Conservation (phyloP, 805 yeast genomes). For the Candida sithepensis region DNA sequence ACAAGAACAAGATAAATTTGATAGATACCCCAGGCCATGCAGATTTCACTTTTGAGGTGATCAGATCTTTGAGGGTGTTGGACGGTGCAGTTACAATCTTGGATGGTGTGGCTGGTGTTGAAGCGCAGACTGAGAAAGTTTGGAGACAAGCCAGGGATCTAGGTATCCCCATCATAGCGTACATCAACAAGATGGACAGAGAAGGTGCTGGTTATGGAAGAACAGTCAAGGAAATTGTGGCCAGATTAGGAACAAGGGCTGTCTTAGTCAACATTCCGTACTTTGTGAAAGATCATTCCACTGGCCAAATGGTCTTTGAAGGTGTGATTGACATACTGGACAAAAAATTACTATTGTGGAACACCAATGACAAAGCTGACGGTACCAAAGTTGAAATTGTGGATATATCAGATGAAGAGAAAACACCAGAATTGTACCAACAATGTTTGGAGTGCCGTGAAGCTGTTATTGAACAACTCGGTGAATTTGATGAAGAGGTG, state of each 20-base stretch:
- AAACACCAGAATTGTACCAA: conserved; percentile 35
- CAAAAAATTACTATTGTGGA: conserved; percentile 56
- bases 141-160: conserved; percentile 80
- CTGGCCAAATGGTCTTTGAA: conserved; percentile 41
- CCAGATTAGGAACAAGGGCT: conserved; percentile 70
- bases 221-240: conserved; percentile 79
- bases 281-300: conserved; percentile 43
- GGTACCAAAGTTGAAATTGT: conserved; percentile 51
- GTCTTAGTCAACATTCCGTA: conserved; percentile 76
- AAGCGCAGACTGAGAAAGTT: conserved; percentile 95
- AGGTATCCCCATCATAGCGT: conserved; percentile 72
- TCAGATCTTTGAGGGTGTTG: conserved; percentile 79
- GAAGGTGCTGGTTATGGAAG: conserved; percentile 93
- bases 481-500: conserved; percentile 76
- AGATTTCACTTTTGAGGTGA: conserved; percentile 94
- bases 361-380: conserved; percentile 28
- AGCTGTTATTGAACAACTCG: conserved; percentile 76
- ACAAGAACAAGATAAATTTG: conserved; percentile 64
- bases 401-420: conserved; percentile 35
- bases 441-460: conserved; percentile 59
- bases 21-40: conserved; percentile 99
- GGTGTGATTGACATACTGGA: conserved; percentile 79
- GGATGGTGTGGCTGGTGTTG: conserved; percentile 97
- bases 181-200: conserved; percentile 93
- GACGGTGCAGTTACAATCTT: conserved; percentile 93